Base-by-base conservation (phyloP, 208 protist species). In the Crithidia expoeki region DNA sequence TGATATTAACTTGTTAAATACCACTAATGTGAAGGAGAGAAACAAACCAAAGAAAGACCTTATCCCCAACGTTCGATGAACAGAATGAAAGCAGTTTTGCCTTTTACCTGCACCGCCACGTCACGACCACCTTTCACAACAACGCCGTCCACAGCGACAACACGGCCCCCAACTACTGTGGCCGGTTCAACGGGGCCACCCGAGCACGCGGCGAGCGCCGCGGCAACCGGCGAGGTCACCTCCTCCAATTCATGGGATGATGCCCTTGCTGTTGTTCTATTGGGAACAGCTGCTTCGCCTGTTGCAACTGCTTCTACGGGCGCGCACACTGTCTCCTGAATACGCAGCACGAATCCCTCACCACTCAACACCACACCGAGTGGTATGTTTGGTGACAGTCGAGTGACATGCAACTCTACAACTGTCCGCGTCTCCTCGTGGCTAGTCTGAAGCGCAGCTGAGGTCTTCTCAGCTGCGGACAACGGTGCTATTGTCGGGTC, bases 311-410 rank as follows among this genome's bases (percentile, higher is more conserved):
- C 58, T 12, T 27, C 58, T 10, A 28, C 58, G 28, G 38, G 72
- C 33, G 28, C 46, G 23, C 33, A 6, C 27, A 72, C 69, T 19
- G 42, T 62, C n/a, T 21, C 16, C 30, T 67, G 61, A 34, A 85
- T 70, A 40, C 65, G 68, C 60, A 76, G 47, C 14, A 73, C 49
- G 2, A 47, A 36, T 4, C 44, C 55, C 17, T 65, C 25, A 14
- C 74, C 72, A 47, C 88, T 60, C 16, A 91, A 52, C n/a, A 68
- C 79, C 44, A 91, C 85, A 12, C 85, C 85, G 16, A 91, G 68
- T 10, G 79, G 73, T 6, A 52, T 32, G 11, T 4, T 44, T 30
- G 42, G 28, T 10, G 68, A 72, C 10, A 28, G 34, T 27, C 85
- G 79, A n/a, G 36, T 21, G 17, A 90, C 44, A 10, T 40, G 23